Base-by-base conservation (phyloP, 257 asterid genomes). In the Solanum clarkiae region DNA sequence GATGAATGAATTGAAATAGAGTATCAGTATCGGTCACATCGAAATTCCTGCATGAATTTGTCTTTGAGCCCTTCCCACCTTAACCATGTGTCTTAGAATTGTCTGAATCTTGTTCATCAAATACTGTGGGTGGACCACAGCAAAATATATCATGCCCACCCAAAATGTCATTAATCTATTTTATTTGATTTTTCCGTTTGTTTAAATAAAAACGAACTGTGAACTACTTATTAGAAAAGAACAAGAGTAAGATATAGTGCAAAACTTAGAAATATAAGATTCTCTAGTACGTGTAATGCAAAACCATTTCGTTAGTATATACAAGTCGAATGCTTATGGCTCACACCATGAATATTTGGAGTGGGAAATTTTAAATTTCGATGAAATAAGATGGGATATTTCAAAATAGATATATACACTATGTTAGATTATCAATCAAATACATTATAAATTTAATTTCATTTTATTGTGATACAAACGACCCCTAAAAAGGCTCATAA, bases 81-180 rank as follows among this genome's bases (percentile, higher is more conserved):
- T 77, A 51, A 51, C 26, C 82, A 77, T 8, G 82, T 42, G 80
- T 44, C 12, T 44, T 44, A 44, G 56, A 72, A 72, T 72, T 70
- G 89, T 89, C 88, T 81, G 84, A 89, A 85, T 88, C 87, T 89
- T 86, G 89, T 89, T 89, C 93, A 91, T 89, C 94, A 90, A 91
- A 90, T 89, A 86, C 54, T 80, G 80, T 87, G 91, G 90, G 77
- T 70, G 80, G 80, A 70, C 92, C 91, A 89, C 86, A 71, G 85
- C 90, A 87, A 83, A 4, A 70, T 70, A 59, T 89, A 89, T 84
- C 68, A 54, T 71, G 26, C 36, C 32, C 80, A 72, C 36, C 57
- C 36, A 45, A 72, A 44, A 72, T 45, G 16, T 72, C 56, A 72
- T 11, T 10, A 44, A 1, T 70, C 54, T 40, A n/a, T n/a, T 10